phyloP scores from a whole-genome alignment of 352 stramenopile genomes.

The Phytophthora constricta region DNA sequence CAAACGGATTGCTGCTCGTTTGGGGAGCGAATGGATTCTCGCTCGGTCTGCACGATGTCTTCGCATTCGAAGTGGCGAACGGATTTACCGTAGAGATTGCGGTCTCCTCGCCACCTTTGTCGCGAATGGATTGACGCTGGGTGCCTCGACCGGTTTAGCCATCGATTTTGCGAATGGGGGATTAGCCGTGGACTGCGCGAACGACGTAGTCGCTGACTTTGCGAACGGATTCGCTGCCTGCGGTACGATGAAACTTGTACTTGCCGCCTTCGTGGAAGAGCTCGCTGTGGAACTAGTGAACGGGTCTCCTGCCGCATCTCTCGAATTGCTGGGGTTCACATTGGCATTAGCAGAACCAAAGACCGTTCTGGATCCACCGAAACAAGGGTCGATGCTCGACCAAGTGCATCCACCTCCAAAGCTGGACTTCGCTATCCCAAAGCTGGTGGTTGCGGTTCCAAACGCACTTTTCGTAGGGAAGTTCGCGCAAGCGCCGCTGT shows the following conservation, averaged over 20 bases:
- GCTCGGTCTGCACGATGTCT: not conserved
- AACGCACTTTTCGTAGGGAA: no score
- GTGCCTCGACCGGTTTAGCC: not conserved
- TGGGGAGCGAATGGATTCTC: no score
- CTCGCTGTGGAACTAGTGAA: no score
- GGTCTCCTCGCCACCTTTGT: not conserved
- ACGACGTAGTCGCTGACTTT: not conserved
- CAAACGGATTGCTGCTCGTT: constrained; percentile 3
- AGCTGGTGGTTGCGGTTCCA: no score
- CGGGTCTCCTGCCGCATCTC: no score
- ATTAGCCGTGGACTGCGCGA: not conserved
- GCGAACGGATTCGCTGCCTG: constrained; percentile 18
- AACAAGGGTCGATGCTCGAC: not conserved
- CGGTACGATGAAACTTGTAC: no score
- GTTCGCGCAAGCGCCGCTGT: no score
- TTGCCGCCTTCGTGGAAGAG: no score
- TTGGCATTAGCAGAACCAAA: constrained; percentile 8
- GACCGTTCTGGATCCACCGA: constrained; percentile 2
- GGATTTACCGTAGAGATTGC: not conserved
- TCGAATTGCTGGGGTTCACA: constrained; percentile 16
- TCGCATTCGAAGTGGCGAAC: not conserved
- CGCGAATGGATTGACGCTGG: not conserved
- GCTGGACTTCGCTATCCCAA: no score
- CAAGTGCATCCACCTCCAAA: not conserved
- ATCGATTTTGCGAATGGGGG: not conserved